Conservation (phyloP, 1,284 basidiomycete species). For the Abortiporus biennis region DNA sequence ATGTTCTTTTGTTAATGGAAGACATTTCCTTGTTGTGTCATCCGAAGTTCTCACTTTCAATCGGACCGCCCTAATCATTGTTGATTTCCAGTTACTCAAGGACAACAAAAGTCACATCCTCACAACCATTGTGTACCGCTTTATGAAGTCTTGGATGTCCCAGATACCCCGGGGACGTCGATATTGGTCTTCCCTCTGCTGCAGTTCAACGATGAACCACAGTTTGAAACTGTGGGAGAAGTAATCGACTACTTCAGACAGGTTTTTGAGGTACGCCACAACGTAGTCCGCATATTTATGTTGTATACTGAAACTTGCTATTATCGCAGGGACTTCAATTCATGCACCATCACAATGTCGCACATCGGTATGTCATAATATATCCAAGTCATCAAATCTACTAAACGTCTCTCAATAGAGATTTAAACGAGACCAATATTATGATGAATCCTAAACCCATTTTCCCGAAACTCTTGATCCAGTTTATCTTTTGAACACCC, state of each 20-base stretch:
- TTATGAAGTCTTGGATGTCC: constrained; percentile 17
- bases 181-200: constrained; percentile 24
- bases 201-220: constrained; percentile 11
- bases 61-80: too few species aligned
- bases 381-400: neutral
- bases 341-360: constrained; percentile 13
- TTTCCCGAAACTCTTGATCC: constrained; percentile 13
- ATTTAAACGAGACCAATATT: constrained; percentile 31
- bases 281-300: neutral
- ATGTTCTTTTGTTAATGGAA: too few species aligned
- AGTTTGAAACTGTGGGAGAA: constrained; percentile 20
- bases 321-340: constrained; percentile 12
- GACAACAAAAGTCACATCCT: constrained; percentile 3
- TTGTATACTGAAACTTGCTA: neutral
- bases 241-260: constrained; percentile 22
- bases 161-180: constrained; percentile 8
- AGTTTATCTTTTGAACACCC: neutral
- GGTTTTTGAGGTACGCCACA: constrained; percentile 18
- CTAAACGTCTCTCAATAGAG: constrained; percentile 22
- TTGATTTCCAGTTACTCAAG: too few species aligned
- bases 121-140: constrained; percentile 18
- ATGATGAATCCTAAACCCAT: constrained; percentile 30
- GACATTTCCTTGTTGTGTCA: too few species aligned
- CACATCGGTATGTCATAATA: constrained; percentile 10
- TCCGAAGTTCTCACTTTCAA: too few species aligned